Conservation (phyloP, 441 rosid species). For the Viola pubescens region DNA sequence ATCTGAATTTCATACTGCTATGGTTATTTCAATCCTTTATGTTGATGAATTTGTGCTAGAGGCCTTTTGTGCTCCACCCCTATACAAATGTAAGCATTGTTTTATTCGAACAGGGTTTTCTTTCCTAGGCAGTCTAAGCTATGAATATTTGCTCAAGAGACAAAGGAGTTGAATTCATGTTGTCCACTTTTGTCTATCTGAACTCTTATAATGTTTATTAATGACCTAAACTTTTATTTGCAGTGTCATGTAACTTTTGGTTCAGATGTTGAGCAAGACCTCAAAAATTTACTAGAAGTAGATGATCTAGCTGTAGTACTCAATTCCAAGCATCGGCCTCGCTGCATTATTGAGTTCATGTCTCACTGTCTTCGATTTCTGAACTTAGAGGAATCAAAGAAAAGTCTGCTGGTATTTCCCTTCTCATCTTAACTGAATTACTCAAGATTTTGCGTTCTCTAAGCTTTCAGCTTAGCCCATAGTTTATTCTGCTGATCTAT, state of each 20-base stretch:
- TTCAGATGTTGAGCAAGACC: slow-evolving; percentile 64
- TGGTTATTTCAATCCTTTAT: too few relatives aligned
- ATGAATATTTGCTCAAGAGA: too few relatives aligned
- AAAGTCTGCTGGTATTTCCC: slow-evolving; percentile 50
- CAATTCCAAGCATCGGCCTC: slow-evolving; percentile 69
- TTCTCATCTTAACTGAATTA: not conserved
- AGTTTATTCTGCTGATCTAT: too few relatives aligned
- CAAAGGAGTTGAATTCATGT: too few relatives aligned
- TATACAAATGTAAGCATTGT: too few relatives aligned
- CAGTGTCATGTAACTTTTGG: slow-evolving; percentile 79
- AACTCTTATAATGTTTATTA: too few relatives aligned
- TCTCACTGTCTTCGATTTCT: slow-evolving; percentile 61
- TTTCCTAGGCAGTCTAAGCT: too few relatives aligned
- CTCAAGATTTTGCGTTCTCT: not conserved
- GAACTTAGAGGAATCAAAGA: slow-evolving; percentile 61
- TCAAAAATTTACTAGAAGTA: slow-evolving; percentile 49
- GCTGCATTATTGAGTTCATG: slow-evolving; percentile 73
- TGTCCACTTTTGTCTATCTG: too few relatives aligned
- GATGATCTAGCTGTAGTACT: slow-evolving; percentile 69
- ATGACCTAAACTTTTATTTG: slow-evolving; percentile 12
- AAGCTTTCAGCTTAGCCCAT: not conserved
- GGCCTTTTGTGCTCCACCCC: too few relatives aligned
- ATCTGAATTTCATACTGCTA: too few relatives aligned
- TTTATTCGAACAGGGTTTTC: too few relatives aligned
- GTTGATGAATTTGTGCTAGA: too few relatives aligned